phyloP scores from a whole-genome alignment of 164 flowering plant species.

The Sedum album region DNA sequence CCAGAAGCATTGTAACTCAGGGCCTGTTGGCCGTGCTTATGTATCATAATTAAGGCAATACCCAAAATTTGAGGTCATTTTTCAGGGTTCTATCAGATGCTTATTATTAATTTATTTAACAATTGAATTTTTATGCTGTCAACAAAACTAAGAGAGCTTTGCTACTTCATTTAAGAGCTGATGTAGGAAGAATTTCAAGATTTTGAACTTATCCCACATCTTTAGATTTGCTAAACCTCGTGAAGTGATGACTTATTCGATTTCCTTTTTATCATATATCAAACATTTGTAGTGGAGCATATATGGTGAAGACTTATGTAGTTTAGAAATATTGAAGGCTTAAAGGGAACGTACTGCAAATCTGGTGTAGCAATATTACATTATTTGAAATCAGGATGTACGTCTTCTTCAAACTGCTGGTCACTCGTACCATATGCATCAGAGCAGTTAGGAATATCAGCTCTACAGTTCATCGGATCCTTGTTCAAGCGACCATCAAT shows the following conservation, averaged over 20 bases:
- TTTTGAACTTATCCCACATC: too few species aligned
- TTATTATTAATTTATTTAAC: not conserved
- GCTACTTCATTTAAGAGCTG: not conserved
- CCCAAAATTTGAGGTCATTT: not conserved
- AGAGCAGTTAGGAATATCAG: not conserved
- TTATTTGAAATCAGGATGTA: conserved; percentile 46
- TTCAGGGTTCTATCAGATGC: not conserved
- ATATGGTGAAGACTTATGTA: too few species aligned
- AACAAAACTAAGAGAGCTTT: not conserved
- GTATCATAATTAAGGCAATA: not conserved
- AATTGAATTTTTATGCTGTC: not conserved
- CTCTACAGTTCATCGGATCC: not conserved
- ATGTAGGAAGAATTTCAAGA: too few species aligned
- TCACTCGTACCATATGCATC: conserved; percentile 18
- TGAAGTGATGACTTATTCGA: not conserved
- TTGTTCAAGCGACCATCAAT: not conserved
- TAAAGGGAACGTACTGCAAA: too few species aligned
- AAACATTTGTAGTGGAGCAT: not conserved
- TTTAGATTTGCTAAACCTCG: not conserved
- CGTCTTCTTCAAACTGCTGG: conserved; percentile 39
- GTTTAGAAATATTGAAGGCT: too few species aligned
- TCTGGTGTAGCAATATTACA: too few species aligned
- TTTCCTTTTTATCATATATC: not conserved
- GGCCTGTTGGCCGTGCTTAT: not conserved
- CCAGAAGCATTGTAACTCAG: conserved; percentile 30